Evolutionary conservation across 208 protist species (phyloP).

Genomic region (Trypanosoma cruzi): DNA sequence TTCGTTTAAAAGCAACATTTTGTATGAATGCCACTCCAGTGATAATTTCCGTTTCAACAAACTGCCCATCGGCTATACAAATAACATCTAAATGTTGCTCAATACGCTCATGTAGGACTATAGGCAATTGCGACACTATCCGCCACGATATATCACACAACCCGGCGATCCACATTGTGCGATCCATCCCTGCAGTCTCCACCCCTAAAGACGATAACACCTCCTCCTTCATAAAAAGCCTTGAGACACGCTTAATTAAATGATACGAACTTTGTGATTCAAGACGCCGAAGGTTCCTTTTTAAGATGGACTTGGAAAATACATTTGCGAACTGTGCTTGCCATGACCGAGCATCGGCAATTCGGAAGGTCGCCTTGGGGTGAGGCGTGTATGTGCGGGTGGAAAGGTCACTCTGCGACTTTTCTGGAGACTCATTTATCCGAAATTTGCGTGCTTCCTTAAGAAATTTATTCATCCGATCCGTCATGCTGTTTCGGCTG

Average conservation of each 20-base stretch:
- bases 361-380: slow-evolving; percentile 18
- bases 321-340: background rate
- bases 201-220: slow-evolving; percentile 4
- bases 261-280: slow-evolving; percentile 20
- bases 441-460: background rate
- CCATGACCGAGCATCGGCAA: background rate
- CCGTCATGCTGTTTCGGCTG: slow-evolving; percentile 21
- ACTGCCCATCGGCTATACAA: slow-evolving; percentile 20
- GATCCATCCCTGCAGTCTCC: background rate
- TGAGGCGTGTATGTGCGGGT: slow-evolving; percentile 4
- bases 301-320: slow-evolving; percentile 5
- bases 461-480: slow-evolving; percentile 11
- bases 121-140: slow-evolving; percentile 17
- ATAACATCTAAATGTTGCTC: slow-evolving; percentile 34
- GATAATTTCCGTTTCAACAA: slow-evolving; percentile 30
- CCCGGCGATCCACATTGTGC: slow-evolving; percentile 21
- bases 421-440: background rate
- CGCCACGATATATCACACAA: slow-evolving; percentile 36
- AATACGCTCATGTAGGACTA: slow-evolving; percentile 24
- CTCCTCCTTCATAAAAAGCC: slow-evolving; percentile 16
- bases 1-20: slow-evolving; percentile 33
- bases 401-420: background rate
- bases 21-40: slow-evolving; percentile 28
- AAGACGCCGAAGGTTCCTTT: slow-evolving; percentile 11
- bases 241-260: slow-evolving; percentile 27